Conservation (phyloP, 495 filamentous ascomycete species). For the Platismatia glauca region DNA sequence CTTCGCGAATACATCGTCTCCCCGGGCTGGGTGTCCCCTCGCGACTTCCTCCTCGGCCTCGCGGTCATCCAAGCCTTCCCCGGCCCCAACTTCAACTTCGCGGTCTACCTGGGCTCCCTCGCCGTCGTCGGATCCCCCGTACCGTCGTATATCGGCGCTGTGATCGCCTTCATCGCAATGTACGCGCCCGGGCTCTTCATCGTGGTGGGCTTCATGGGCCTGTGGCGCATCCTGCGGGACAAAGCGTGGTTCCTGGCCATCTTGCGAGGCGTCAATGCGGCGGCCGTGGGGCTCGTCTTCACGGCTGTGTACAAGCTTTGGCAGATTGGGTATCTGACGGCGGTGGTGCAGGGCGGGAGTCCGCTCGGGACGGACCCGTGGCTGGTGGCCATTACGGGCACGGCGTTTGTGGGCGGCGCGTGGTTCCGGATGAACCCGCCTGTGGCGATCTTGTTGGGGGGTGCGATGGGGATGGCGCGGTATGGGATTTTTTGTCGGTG, state of each 20-base stretch:
- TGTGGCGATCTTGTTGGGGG: constrained; percentile 22
- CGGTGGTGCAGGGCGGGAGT: constrained; percentile 28
- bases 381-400: constrained; percentile 23
- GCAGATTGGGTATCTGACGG: constrained; percentile 63
- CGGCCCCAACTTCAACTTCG: constrained; percentile 85
- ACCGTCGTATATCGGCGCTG: constrained; percentile 45
- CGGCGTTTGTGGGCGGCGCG: constrained; percentile 23
- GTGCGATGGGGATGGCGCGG: constrained; percentile 17
- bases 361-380: constrained; percentile 26
- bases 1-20: constrained; percentile 69
- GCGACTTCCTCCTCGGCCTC: constrained; percentile 76
- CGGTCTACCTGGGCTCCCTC: constrained; percentile 64
- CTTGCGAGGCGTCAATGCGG: constrained; percentile 64
- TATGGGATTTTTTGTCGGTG: constrained; percentile 13
- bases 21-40: constrained; percentile 68
- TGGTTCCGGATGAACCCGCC: constrained; percentile 23
- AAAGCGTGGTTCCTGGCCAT: constrained; percentile 46
- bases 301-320: constrained; percentile 81
- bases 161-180: constrained; percentile 61
- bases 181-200: constrained; percentile 62
- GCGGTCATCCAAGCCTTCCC: constrained; percentile 79
- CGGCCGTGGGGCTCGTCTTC: constrained; percentile 70
- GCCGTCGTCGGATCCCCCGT: constrained; percentile 35
- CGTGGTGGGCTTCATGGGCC: constrained; percentile 55
- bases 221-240: constrained; percentile 56